Base-by-base conservation (phyloP, 495 filamentous ascomycete genomes). In the Penicillium ucsense region DNA sequence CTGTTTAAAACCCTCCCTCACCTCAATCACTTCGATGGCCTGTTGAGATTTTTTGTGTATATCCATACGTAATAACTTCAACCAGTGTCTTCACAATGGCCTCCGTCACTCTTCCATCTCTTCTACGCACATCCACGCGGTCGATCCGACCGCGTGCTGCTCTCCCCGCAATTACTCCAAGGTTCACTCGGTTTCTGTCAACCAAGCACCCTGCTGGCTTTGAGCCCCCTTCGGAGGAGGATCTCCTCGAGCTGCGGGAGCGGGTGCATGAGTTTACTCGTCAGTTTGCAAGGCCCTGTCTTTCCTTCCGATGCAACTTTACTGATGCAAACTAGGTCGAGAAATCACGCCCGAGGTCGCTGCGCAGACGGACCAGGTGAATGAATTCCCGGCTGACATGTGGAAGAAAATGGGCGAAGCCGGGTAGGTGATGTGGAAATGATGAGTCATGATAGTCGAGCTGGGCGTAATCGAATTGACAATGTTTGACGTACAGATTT, bases 321-420 rank as follows among this genome's bases (percentile, higher is more conserved):
- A 35, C 51, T 60, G 8, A 51, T 38, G 5, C 45, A 31, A 28
- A 51, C 6, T 41, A 76, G 72, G 68, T 42, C 63, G 73, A 43
- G 74, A 76, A 47, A 91, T 98, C 51, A 71, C 89, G 38, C 85
- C 85, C 61, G 84, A 89, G 49, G 75, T 95, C 36, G 92, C 92
- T 30, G 76, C 84, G 20, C 70, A 65, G 35, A 92, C 89, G 35
- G 92, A 98, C 73, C 77, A 78, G 53, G 72, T 71, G 58, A 97
- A 98, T 76, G 83, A 82, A 43, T 98, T 98, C 59, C 92, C 92
- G 0, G 70, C 75, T 3, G 79, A 85, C 7, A 94, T 98, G 86
- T 98, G 92, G 92, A 74, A 76, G 65, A 96, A 95, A 65, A 70
- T 98, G 20, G 92, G 92, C 28, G 81, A 88, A 50, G 92, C 92